phyloP scores from a whole-genome alignment of 1,284 basidiomycete genomes.

The Gymnopus androsaceus region DNA sequence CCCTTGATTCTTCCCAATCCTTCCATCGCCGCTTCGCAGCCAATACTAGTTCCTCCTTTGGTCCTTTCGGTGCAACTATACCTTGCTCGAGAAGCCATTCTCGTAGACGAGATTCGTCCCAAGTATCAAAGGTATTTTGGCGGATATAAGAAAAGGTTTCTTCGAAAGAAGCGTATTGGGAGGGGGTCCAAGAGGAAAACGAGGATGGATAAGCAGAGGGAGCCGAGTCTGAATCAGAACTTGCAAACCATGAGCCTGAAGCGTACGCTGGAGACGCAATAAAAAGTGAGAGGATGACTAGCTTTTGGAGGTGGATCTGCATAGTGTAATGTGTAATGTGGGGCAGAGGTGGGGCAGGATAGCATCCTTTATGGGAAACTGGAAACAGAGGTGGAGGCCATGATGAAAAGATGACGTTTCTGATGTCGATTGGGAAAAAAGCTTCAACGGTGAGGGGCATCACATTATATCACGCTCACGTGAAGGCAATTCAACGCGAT shows the following conservation, averaged over 20 bases:
- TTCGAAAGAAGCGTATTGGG: slow-evolving; percentile 68
- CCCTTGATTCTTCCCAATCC: slow-evolving; percentile 57
- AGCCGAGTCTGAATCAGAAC: background rate
- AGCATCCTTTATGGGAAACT: background rate
- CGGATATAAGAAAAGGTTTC: slow-evolving; percentile 62
- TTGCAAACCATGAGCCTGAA: slow-evolving; percentile 2
- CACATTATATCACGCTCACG: too few relatives aligned
- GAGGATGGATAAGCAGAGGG: slow-evolving; percentile 1
- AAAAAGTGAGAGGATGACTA: background rate
- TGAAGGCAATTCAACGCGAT: too few relatives aligned
- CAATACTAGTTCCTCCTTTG: slow-evolving; percentile 78
- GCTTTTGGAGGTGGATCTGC: background rate
- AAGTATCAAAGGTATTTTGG: slow-evolving; percentile 61
- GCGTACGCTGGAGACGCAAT: background rate
- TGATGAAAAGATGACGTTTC: background rate
- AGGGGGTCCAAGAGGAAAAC: slow-evolving; percentile 50
- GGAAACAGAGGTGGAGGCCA: background rate
- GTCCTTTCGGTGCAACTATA: slow-evolving; percentile 77
- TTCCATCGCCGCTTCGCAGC: slow-evolving; percentile 75
- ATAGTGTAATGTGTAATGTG: background rate
- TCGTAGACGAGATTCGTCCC: slow-evolving; percentile 82
- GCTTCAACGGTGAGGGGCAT: too few relatives aligned
- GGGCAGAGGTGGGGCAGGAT: background rate
- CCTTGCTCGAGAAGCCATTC: slow-evolving; percentile 85
- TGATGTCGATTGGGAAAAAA: too few relatives aligned